Conservation (phyloP, 768 basidiomycete genomes). For the Podaxis sp. region DNA sequence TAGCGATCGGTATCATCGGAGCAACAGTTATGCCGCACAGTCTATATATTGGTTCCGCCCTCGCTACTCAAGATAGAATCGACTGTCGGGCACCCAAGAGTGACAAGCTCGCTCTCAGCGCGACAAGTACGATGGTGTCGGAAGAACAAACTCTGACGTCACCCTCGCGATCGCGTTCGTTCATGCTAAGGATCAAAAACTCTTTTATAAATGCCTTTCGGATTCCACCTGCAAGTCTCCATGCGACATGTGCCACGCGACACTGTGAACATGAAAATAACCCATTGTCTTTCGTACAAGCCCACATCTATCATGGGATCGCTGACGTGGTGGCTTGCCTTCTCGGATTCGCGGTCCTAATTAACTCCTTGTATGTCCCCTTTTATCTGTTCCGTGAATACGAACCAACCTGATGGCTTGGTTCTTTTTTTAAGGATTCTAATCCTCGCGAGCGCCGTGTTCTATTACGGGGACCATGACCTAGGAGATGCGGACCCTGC, state of each 20-base stretch:
- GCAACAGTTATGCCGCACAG: slow-evolving; percentile 95
- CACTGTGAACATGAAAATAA: slow-evolving; percentile 62
- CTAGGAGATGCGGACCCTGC: slow-evolving; percentile 44
- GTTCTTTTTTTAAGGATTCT: slow-evolving; percentile 55
- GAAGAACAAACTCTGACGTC: slow-evolving; percentile 12
- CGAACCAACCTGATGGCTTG: slow-evolving; percentile 6
- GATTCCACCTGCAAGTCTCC: slow-evolving; percentile 33
- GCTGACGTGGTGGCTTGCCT: slow-evolving; percentile 68
- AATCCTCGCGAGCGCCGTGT: slow-evolving; percentile 80
- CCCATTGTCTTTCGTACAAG: slow-evolving; percentile 49
- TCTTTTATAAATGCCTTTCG: slow-evolving; percentile 36
- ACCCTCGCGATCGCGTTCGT: slow-evolving; percentile 15
- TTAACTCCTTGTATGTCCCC: slow-evolving; percentile 72
- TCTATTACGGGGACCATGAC: slow-evolving; percentile 49
- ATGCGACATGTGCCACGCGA: slow-evolving; percentile 35
- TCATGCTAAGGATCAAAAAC: slow-evolving; percentile 23
- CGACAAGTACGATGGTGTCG: slow-evolving; percentile 21
- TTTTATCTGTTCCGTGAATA: slow-evolving; percentile 6
- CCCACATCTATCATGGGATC: slow-evolving; percentile 66
- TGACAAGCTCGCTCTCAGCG: slow-evolving; percentile 18
- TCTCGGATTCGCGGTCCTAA: slow-evolving; percentile 82
- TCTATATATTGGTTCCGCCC: slow-evolving; percentile 84
- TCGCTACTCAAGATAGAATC: slow-evolving; percentile 81
- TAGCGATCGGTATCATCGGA: slow-evolving; percentile 72
- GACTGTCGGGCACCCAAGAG: slow-evolving; percentile 29